A percentile compares a stretch with the other conserved stretches of the same genome.
Evolutionary conservation across 306 rosid genomes (phyloP).

Genomic region (Pyrus communis): DNA sequence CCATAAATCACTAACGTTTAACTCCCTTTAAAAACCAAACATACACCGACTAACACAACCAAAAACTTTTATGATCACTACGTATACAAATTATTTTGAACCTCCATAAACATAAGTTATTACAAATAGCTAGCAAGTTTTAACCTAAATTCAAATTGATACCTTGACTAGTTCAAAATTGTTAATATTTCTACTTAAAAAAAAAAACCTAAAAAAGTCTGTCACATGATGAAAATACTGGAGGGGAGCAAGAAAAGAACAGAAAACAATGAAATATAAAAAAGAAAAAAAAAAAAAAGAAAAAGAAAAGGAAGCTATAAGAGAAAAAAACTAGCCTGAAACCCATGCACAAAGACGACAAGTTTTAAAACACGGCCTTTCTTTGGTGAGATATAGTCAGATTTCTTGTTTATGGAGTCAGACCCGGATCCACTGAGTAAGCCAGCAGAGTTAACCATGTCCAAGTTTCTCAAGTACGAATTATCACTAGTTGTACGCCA

Average conservation of each 20-base stretch:
- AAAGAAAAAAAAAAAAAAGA: too few relatives aligned
- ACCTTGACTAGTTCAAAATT: background rate
- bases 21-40: background rate
- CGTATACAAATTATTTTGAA: background rate
- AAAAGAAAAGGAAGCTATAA: background rate
- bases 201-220: background rate
- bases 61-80: background rate
- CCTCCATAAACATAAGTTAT: background rate
- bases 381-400: slow-evolving; percentile 23
- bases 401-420: slow-evolving; percentile 28
- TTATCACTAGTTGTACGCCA: slow-evolving; percentile 56
- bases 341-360: slow-evolving; percentile 94
- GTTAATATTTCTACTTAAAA: background rate
- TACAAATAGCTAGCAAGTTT: background rate
- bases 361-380: slow-evolving; percentile 57
- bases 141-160: background rate
- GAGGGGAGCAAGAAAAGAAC: background rate
- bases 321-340: slow-evolving; percentile 70
- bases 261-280: background rate
- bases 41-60: background rate
- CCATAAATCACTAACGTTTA: background rate
- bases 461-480: slow-evolving; percentile 51
- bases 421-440: slow-evolving; percentile 24
- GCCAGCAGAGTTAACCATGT: slow-evolving; percentile 30
- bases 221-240: background rate